Base-by-base conservation (phyloP, 257 asterid species). In the Capsicum rhomboideum region DNA sequence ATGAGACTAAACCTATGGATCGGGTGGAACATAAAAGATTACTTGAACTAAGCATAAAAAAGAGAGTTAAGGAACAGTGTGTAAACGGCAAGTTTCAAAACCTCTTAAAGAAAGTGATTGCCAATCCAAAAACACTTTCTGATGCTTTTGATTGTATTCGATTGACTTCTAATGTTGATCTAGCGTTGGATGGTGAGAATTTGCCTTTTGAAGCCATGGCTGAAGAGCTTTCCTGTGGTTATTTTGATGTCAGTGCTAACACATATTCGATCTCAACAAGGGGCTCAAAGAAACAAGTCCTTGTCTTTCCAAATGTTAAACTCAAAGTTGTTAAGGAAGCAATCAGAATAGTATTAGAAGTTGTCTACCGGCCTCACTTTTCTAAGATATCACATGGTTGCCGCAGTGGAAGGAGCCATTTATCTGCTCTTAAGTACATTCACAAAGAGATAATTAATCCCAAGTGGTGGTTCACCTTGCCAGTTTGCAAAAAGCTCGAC, bases 321-420 rank as follows among this genome's bases (percentile, higher is more conserved):
- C 82, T 96, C 85, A 96, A 92, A 87, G 91, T 92, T 81, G 91
- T 93, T 83, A 97, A 93, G 86, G 98, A 94, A 91, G 97, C 99
- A 78, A 90, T 94, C 75, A 90, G 93, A 85, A 85, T 94, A 77
- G 98, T 84, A 49, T 83, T 96, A 89, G 98, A 96, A 88, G 92
- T 96, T 84, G 91, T 94, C 88, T 94, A 91, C 84, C 87, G 91
- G 56, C 98, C 98, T 72, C 94, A 92, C 87, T 93, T 94, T 85
- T 94, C 97, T 31, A 93, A 88, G 92, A 92, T 96, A 79, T 96
- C 98, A 63, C 98, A 96, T 52, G 94, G 99, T 85, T 90, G 89
- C 49, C 93, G 99, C 79, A 91, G 91, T 66, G 97, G 95, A 64
- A 91, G 99, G 90, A 91, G 93, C 49, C 98, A 94, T 79, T 87